Evolutionary conservation across 352 stramenopile species (phyloP), one percentile per base, ranked within the genome.

Genomic region (Thalassiosira exigua): DNA sequence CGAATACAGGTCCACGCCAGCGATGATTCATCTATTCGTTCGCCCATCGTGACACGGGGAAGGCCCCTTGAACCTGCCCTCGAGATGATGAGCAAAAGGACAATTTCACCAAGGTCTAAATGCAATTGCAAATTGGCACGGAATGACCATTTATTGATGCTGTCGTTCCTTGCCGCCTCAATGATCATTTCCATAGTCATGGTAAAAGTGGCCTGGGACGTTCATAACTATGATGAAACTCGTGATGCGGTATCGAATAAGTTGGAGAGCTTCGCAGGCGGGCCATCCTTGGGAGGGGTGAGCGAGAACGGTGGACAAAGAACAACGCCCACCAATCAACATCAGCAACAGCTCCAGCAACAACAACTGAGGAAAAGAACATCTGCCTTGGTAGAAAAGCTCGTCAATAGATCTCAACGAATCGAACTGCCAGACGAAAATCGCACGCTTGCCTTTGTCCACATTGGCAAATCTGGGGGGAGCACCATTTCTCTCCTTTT

Each of bases 391-490:
- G 22, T 73, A 14, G 30, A 73, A 26, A 0, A 33, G 41, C 21
- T 73, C 29, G 62, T 73, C 9, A 36, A 73, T 73, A 4, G 64
- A 54, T 44, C 30, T 4, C 41, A 54, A 19, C 19, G 48, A 9
- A 48, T 73, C 29, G 52, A 39, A 53, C n/a, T 73, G 51, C 64
- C 64, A 1, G 64, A 73, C 22, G 32, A 51, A 0, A 7, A 64
- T 33, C 48, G 64, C 5, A 44, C 2, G 51, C 21, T 73, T 17
- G 79, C 69, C 14, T 86, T 86, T 76, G 32, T 90, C 11, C 83
- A 90, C 67, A 75, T 90, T 29, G 83, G 83, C 56, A 90, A 90
- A 53, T 87, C 79, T 29, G 83, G 75, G n/a, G 83, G 83, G 50
- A 81, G 61, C 17, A 82, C 79, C 3, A 68, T 90, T 11, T 86